Conservation (phyloP, 2,329 filamentous ascomycete genomes). For the Ceratocystis alfenasii region DNA sequence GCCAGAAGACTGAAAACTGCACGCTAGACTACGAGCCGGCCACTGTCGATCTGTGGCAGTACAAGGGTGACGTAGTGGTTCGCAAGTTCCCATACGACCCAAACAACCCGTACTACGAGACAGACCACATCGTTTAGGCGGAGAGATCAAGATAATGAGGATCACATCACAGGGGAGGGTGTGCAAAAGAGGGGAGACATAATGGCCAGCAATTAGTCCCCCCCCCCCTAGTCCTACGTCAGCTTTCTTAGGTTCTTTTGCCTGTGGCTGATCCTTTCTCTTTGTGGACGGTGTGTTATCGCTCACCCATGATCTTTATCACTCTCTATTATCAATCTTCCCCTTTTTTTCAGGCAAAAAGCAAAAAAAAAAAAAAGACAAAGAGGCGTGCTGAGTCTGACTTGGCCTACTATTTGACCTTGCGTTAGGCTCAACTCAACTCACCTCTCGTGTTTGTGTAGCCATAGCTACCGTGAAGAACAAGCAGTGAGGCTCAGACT, state of each 20-base stretch:
- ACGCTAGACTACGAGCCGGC: constrained; percentile 27
- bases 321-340: not conserved
- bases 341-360: not conserved
- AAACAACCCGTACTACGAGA: constrained; percentile 22
- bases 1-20: constrained; percentile 28
- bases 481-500: not conserved
- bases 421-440: not conserved
- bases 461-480: not conserved
- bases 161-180: not conserved
- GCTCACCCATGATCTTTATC: not conserved
- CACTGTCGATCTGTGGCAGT: constrained; percentile 27
- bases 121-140: constrained; percentile 21
- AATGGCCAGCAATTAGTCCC: not conserved
- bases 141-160: not conserved
- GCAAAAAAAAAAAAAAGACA: too few species aligned
- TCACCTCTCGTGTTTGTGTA: not conserved
- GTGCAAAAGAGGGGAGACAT: not conserved
- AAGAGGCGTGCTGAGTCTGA: constrained; percentile 1
- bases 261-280: not conserved
- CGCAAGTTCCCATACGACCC: constrained; percentile 24
- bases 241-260: not conserved
- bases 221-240: not conserved
- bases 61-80: constrained; percentile 26
- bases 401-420: not conserved
- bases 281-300: not conserved